Percentiles rank a stretch among this genome's conserved stretches.
phyloP scores from a whole-genome alignment of 768 basidiomycete species.

The Termitomyces sp. region DNA sequence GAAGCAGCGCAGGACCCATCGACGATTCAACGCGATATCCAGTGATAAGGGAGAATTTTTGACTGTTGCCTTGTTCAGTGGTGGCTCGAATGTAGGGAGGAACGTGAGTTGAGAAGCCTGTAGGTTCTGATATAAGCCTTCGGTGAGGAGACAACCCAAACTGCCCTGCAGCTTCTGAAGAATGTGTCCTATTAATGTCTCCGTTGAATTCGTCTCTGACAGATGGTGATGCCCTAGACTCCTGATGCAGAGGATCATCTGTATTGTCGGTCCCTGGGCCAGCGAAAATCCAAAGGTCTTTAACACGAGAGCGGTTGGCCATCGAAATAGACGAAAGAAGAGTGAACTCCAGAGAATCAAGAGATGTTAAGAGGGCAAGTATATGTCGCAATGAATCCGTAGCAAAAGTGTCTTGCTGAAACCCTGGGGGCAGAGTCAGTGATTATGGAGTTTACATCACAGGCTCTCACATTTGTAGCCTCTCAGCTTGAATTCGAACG shows the following conservation, averaged over 20 bases:
- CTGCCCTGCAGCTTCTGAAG: conserved; percentile 9
- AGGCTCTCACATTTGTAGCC: conserved; percentile 63
- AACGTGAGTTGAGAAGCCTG: neutral
- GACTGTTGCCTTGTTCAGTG: conserved; percentile 17
- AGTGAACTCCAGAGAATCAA: conserved; percentile 63
- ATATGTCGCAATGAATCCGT: conserved; percentile 71
- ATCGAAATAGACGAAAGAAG: conserved; percentile 68
- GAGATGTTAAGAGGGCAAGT: conserved; percentile 55
- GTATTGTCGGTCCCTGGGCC: conserved; percentile 35
- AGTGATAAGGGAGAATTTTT: conserved; percentile 1
- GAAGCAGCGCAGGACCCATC: conserved; percentile 29
- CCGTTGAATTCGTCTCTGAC: conserved; percentile 17
- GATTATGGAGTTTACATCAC: conserved; percentile 10
- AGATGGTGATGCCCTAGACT: conserved; percentile 25
- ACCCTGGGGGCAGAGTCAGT: conserved; percentile 39
- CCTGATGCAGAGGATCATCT: conserved; percentile 23
- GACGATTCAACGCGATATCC: conserved; percentile 12
- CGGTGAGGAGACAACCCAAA: conserved; percentile 23
- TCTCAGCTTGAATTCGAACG: conserved; percentile 77
- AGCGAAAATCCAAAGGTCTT: conserved; percentile 76
- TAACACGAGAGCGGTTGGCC: conserved; percentile 63
- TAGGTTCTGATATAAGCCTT: conserved; percentile 31
- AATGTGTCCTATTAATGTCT: conserved; percentile 16
- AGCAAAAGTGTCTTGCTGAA: conserved; percentile 71
- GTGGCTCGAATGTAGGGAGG: conserved; percentile 26